Conservation (phyloP, 768 basidiomycete genomes). For the Daedaleopsis nitida region DNA sequence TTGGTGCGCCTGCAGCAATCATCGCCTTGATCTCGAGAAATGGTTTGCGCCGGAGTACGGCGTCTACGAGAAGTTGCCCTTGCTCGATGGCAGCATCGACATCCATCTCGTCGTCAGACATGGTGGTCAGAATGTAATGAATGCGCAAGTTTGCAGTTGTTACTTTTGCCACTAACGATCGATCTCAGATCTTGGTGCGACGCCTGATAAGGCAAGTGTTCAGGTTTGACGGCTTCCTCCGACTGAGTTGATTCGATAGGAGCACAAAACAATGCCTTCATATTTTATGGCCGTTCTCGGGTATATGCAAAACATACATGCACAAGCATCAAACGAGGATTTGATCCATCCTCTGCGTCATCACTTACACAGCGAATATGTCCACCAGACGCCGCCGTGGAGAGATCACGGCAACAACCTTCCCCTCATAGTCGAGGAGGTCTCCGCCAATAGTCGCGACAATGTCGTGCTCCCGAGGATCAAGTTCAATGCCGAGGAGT, state of each 20-base stretch:
- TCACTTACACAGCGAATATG: conserved; percentile 21
- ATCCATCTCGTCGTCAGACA: conserved; percentile 20
- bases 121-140: not conserved
- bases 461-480: conserved; percentile 28
- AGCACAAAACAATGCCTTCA: not conserved
- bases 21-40: conserved; percentile 46
- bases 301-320: not conserved
- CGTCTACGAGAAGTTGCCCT: conserved; percentile 60
- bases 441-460: conserved; percentile 38
- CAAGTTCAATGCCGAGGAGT: conserved; percentile 42
- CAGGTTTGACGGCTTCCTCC: too few species aligned
- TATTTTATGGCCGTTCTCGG: too few species aligned
- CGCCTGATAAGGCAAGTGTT: conserved; percentile 1
- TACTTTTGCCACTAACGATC: too few species aligned
- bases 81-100: conserved; percentile 34
- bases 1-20: conserved; percentile 69
- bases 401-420: conserved; percentile 38
- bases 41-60: conserved; percentile 55
- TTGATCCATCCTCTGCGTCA: too few species aligned
- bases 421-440: conserved; percentile 36
- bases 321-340: not conserved
- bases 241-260: not conserved
- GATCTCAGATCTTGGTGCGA: conserved; percentile 10
- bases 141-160: not conserved
- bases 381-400: conserved; percentile 31